Conservation (phyloP, 768 basidiomycete species). For the Calocybe gangraenosa region DNA sequence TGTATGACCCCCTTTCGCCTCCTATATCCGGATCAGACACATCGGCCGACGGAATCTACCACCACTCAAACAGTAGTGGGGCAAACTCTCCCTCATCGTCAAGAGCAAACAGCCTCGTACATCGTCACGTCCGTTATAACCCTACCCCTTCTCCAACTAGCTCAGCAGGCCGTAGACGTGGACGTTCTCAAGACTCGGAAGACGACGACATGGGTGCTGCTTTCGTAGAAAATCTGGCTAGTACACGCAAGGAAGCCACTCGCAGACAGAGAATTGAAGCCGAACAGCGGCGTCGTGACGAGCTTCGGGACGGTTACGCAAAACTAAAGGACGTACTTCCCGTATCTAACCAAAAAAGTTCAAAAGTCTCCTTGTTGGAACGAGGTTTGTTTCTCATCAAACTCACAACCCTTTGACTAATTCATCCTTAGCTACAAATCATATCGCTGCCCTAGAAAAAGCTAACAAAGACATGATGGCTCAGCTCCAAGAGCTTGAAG, state of each 20-base stretch:
- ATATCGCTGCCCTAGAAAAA: constrained; percentile 71
- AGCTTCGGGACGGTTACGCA: constrained; percentile 86
- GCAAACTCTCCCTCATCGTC: constrained; percentile 78
- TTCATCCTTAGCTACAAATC: constrained; percentile 59
- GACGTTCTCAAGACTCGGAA: constrained; percentile 75
- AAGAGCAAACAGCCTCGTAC: constrained; percentile 70
- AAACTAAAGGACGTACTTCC: constrained; percentile 86
- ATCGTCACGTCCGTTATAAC: constrained; percentile 71
- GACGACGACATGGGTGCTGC: constrained; percentile 68
- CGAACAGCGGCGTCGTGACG: constrained; percentile 86
- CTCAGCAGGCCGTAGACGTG: constrained; percentile 64
- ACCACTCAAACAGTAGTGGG: constrained; percentile 74
- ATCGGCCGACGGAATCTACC: constrained; percentile 78
- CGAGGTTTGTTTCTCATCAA: constrained; percentile 52
- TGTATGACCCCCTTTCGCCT: constrained; percentile 83
- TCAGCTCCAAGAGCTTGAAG: constrained; percentile 61
- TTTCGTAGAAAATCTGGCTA: constrained; percentile 67
- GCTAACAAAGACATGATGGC: constrained; percentile 67
- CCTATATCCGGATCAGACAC: constrained; percentile 88
- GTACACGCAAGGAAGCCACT: constrained; percentile 80
- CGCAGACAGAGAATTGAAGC: constrained; percentile 83
- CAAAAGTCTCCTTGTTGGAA: constrained; percentile 85
- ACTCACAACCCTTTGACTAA: constrained; percentile 12
- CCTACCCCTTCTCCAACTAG: constrained; percentile 80
- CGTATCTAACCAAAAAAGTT: constrained; percentile 85